These are phyloP conservation scores for Fraxinus paxiana DNA, from an alignment of 305 asterid species.

Conservation along the genomic window DNA sequence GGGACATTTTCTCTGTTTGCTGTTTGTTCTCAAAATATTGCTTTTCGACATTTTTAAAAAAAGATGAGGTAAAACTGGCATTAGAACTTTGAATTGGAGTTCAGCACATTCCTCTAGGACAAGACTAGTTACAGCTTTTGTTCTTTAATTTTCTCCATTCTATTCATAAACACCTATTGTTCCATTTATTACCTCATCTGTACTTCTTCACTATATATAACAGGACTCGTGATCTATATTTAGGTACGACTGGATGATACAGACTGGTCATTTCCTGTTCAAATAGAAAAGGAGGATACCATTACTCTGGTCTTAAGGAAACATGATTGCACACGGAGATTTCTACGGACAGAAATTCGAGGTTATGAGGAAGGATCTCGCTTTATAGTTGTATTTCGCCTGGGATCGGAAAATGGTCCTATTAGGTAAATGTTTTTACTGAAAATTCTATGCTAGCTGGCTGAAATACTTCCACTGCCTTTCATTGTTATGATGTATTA, in stretches of 20 bases:
- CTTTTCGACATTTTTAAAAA: background rate
- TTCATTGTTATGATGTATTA: conserved; percentile 19
- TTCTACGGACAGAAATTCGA: conserved; percentile 78
- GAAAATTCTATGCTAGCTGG: conserved; percentile 21
- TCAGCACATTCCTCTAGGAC: background rate
- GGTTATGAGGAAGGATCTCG: conserved; percentile 99
- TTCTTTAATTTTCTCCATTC: background rate
- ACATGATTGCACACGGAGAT: conserved; percentile 50
- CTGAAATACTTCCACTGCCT: conserved; percentile 17
- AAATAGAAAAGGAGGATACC: conserved; percentile 82
- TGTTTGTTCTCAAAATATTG: background rate
- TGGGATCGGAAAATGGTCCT: conserved; percentile 79
- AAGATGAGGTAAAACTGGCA: background rate
- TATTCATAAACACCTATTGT: background rate
- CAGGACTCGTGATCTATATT: conserved; percentile 22
- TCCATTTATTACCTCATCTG: background rate
- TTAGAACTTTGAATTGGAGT: background rate
- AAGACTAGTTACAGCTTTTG: background rate
- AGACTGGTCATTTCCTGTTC: conserved; percentile 89
- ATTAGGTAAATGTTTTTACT: conserved; percentile 53
- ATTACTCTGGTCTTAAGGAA: conserved; percentile 62
- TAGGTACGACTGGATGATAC: conserved; percentile 79
- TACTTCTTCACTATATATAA: background rate
- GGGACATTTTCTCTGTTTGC: background rate
- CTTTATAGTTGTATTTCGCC: conserved; percentile 81